phyloP scores from a whole-genome alignment of 2,329 filamentous ascomycete species.

The Madurella mycetomatis region DNA sequence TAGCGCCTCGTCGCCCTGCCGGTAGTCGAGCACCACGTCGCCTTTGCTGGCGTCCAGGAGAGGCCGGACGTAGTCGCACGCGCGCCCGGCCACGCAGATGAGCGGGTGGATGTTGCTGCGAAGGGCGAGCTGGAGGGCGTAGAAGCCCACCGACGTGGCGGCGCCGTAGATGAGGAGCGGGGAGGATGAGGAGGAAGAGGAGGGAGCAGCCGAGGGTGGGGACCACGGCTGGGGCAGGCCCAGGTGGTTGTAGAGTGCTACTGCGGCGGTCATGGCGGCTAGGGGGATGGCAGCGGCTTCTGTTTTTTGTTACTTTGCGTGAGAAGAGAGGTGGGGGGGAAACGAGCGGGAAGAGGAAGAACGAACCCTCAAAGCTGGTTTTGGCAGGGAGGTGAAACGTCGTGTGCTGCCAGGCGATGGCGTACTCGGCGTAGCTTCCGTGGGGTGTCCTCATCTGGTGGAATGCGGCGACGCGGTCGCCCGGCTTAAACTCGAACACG shows the following conservation, averaged over 20 bases:
- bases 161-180: conserved; percentile 51
- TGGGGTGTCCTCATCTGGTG: conserved; percentile 36
- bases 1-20: conserved; percentile 50
- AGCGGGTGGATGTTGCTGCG: conserved; percentile 56
- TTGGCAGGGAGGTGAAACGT: conserved; percentile 39
- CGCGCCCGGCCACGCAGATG: conserved; percentile 55
- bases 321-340: not conserved
- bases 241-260: conserved; percentile 36
- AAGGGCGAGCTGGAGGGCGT: conserved; percentile 52
- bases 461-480: conserved; percentile 55
- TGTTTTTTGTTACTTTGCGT: not conserved
- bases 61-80: conserved; percentile 44
- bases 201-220: not conserved
- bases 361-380: conserved; percentile 33
- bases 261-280: conserved; percentile 40
- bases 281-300: conserved; percentile 41
- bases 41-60: conserved; percentile 51
- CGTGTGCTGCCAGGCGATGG: conserved; percentile 36
- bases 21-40: conserved; percentile 58
- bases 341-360: not conserved
- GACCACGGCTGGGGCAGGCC: conserved; percentile 37
- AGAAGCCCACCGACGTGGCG: conserved; percentile 53
- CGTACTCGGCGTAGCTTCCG: conserved; percentile 41
- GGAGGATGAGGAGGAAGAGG: conserved; percentile 18
- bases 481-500: conserved; percentile 53